Base-by-base conservation (phyloP, 257 asterid genomes). In the Echites panduratus region DNA sequence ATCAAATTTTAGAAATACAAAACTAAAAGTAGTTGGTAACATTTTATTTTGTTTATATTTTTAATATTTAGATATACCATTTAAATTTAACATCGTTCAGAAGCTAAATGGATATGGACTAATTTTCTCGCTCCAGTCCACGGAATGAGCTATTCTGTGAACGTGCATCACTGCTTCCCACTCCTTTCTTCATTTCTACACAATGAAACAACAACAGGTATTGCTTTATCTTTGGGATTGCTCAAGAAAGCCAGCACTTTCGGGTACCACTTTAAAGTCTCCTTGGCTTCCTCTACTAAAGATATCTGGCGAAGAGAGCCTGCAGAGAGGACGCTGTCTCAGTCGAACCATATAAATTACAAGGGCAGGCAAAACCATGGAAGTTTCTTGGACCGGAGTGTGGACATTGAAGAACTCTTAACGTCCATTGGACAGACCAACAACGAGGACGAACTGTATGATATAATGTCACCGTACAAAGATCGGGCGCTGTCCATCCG, bases 331-430 rank as follows among this genome's bases (percentile, higher is more conserved):
- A 35, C 78, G 22, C 64, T 64, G 17, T 5, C 78, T 7, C 69
- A 64, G 4, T 4, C 77, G 19, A 54, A 77, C 49, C 76, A 66
- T 74, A 79, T 73, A 0, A 61, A 66, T 9, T 85, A 58, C 78
- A 89, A 84, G 32, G 79, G 87, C 38, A 77, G 63, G 57, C 82
- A 77, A 0, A 81, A 32, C 67, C 40, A 80, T 6, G 70, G 19
- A 3, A 71, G 4, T 13, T 82, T 77, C 68, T 57, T 89, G 2
- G 96, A 94, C 85, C 95, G 83, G 84, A 74, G 82, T 70, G 85
- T 95, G 0, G 90, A 95, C 82, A 89, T 90, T 92, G 95, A 92
- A 41, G 94, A 87, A 5, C 87, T 92, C 9, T 41, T 89, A 0
- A 67, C 76, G 48, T 81, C 90, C 12, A 88, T 95, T 16, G 66